A percentile compares a stretch with the other conserved stretches of the same genome.
phyloP scores from a whole-genome alignment of 176 grass and related monocot genomes.

The Triticum monococcum region DNA sequence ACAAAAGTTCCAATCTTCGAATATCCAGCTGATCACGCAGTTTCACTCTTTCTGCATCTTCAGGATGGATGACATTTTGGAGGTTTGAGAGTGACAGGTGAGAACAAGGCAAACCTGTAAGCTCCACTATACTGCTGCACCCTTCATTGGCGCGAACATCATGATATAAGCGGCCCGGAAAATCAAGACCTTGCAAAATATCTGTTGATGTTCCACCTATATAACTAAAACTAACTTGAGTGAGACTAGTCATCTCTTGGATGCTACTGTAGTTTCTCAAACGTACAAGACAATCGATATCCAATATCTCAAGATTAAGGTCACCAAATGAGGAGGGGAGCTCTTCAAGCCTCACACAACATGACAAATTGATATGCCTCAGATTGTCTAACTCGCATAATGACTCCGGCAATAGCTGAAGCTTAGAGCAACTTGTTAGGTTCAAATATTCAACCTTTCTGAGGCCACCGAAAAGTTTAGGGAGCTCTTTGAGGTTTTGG shows the following conservation, averaged over 20 bases:
- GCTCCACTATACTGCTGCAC: background rate
- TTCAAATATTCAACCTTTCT: constrained; percentile 2
- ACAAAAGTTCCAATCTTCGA: no score
- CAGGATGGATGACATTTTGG: background rate
- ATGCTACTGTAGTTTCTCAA: no score
- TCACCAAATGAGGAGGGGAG: background rate
- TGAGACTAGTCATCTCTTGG: background rate
- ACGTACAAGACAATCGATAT: accelerated
- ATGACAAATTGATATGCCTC: background rate
- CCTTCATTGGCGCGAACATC: no score
- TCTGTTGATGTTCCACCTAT: no score
- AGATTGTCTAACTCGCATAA: background rate
- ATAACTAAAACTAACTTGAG: background rate
- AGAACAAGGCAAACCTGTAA: background rate
- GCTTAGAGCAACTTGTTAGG: background rate
- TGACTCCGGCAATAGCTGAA: background rate
- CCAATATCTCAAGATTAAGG: background rate
- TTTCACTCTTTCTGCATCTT: background rate
- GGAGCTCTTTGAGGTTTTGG: constrained; percentile 17
- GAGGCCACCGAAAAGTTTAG: constrained; percentile 10
- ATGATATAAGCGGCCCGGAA: no score
- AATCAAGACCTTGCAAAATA: no score
- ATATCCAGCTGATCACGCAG: background rate
- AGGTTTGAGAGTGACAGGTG: background rate
- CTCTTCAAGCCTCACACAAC: background rate